Evolutionary conservation across 2,329 filamentous ascomycete genomes (phyloP).

Genomic region (Grosmannia clavigera): DNA sequence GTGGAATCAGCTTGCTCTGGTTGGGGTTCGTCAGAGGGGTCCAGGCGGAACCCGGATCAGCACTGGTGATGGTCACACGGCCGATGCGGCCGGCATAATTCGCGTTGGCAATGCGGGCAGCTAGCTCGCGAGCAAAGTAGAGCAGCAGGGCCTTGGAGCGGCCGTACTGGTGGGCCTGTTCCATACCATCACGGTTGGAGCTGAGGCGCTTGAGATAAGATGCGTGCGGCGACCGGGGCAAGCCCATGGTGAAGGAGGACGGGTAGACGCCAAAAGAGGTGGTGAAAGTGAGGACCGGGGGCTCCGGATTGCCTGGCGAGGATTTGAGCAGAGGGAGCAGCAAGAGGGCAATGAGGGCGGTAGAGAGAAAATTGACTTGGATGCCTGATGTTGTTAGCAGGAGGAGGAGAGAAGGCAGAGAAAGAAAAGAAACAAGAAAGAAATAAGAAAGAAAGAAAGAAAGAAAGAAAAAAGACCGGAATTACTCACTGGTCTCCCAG

Average conservation of each 20-base stretch:
- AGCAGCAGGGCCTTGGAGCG: constrained; percentile 25
- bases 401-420: not conserved
- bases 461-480: not conserved
- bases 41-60: constrained; percentile 26
- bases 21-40: constrained; percentile 24
- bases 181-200: constrained; percentile 23
- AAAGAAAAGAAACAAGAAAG: not conserved
- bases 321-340: constrained; percentile 18
- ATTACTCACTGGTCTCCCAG: constrained; percentile 20
- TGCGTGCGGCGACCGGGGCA: constrained; percentile 16
- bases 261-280: constrained; percentile 26
- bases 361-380: constrained; percentile 25
- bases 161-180: constrained; percentile 24
- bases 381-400: constrained; percentile 9
- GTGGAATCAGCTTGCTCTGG: constrained; percentile 22
- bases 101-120: constrained; percentile 13
- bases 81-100: constrained; percentile 8
- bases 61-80: constrained; percentile 25
- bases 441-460: not conserved
- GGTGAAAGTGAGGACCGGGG: constrained; percentile 25
- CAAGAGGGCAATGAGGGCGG: constrained; percentile 21
- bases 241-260: constrained; percentile 23
- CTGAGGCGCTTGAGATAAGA: constrained; percentile 23
- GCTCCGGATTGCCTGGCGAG: constrained; percentile 16
- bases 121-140: constrained; percentile 25